Evolutionary conservation across 2,329 filamentous ascomycete species (phyloP), one percentile per base, ranked within the genome.

Genomic region (Colletotrichum musae): DNA sequence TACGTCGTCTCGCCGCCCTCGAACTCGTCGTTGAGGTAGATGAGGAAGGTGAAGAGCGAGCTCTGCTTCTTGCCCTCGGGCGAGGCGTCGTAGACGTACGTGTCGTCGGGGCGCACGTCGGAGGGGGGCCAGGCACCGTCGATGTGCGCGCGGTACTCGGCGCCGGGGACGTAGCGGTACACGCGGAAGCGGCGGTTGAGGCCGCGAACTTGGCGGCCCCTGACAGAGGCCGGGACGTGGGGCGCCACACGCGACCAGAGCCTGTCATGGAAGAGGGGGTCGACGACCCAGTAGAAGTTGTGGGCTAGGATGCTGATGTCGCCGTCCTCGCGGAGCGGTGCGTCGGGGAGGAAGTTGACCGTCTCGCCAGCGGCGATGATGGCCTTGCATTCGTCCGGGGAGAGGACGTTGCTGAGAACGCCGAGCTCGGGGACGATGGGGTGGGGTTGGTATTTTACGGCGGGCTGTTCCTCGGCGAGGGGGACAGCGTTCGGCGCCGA

Each of bases 121-220:
- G 91, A 93, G 0, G 91, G 91, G 13, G 91, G 91, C 91, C 91
- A 93, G 0, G 91, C 91, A 7, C 91, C 91, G 72, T 93, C 84
- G 68, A 93, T 92, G 72, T 93, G 91, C 68, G 87, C 89, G 7
- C 91, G 83, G 74, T 93, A 93, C 75, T 93, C 91, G 0, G 91
- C 91, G 1, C 91, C 91, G 1, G 91, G 91, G 0, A 93, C 90
- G 68, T 93, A 93, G 73, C 91, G 84, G 72, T 93, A 93, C 0
- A 93, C 90, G 18, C 91, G 85, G 80, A 93, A 93, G 6, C 91
- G 86, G 1, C 91, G 83, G 73, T 93, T 93, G 64, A 93, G 81
- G 0, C 91, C 91, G 5, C 90, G 83, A 0, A 87, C 89, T 24
- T 82, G 76, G 43, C 86, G 87, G 0, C 91, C 91, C 15, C 84